Evolutionary conservation across 768 basidiomycete species (phyloP).

Genomic region (Tremella fuciformis): DNA sequence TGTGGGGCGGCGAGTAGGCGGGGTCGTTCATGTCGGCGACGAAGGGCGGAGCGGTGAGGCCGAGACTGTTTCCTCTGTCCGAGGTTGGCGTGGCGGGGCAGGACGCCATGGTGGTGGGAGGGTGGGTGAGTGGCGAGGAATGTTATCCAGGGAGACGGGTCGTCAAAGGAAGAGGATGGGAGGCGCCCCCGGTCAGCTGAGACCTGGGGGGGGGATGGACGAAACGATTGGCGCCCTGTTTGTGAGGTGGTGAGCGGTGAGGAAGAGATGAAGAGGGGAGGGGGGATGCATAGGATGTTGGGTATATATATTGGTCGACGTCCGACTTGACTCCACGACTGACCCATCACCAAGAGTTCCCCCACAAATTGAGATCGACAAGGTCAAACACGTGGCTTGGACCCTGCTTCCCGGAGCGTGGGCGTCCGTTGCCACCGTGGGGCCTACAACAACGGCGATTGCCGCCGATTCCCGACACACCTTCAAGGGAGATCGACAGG

Average conservation of each 20-base stretch:
- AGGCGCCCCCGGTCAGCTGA: no score
- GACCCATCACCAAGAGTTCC: no score
- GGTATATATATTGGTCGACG: no score
- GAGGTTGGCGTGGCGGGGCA: conserved; percentile 1
- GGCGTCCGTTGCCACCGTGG: no score
- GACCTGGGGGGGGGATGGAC: no score
- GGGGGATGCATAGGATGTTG: neutral
- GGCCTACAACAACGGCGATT: no score
- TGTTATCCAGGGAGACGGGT: no score
- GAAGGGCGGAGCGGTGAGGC: conserved; percentile 12
- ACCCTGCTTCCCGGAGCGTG: neutral
- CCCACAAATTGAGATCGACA: no score
- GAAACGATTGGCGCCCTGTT: neutral
- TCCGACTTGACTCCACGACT: no score
- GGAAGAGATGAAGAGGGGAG: neutral
- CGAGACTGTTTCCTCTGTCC: neutral
- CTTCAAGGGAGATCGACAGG: no score
- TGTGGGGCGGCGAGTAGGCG: conserved; percentile 44
- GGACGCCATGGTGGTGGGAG: neutral
- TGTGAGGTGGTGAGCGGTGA: neutral
- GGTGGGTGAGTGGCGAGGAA: neutral
- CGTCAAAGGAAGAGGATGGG: no score
- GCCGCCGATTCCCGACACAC: no score
- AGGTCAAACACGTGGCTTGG: neutral
- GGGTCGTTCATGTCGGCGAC: conserved; percentile 38